These are phyloP conservation scores for Pestalotiopsis sp. DNA, from an alignment of 2,329 filamentous ascomycete species.

Conservation along the genomic window DNA sequence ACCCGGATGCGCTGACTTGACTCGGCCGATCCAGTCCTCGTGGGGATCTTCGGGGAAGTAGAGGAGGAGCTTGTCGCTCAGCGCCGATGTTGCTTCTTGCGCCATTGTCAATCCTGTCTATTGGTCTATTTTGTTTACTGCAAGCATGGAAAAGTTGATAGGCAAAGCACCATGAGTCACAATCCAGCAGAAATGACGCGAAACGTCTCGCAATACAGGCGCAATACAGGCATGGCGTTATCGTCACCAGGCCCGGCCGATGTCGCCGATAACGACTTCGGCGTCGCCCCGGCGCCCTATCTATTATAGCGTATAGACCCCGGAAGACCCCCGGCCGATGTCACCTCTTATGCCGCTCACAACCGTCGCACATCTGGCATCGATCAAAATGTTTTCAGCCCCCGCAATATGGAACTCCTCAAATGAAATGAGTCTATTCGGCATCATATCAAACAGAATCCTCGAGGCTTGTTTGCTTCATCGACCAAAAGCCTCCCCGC, in stretches of 20 bases:
- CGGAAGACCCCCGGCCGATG: background rate
- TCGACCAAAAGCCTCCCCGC: no score
- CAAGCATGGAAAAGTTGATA: background rate
- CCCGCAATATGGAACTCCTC: background rate
- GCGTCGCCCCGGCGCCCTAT: background rate
- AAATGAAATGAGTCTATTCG: background rate
- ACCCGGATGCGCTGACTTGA: conserved; percentile 35
- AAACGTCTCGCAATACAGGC: background rate
- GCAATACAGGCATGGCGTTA: background rate
- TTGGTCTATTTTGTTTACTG: background rate
- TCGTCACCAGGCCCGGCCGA: background rate
- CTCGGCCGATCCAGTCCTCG: conserved; percentile 32
- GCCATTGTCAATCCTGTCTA: background rate
- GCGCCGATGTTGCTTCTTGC: background rate
- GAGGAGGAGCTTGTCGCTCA: conserved; percentile 41
- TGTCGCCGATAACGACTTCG: conserved; percentile 8
- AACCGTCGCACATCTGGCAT: background rate
- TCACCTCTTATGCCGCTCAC: background rate
- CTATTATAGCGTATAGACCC: background rate
- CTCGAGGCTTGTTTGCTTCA: no score
- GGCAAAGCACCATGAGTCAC: background rate
- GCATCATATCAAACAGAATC: no score
- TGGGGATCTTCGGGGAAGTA: conserved; percentile 32
- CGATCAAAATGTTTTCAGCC: background rate
- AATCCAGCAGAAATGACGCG: background rate